Evolutionary conservation across 2,329 filamentous ascomycete species (phyloP), one percentile per base, ranked within the genome.

Genomic region (Colletotrichum gloeosporioides): DNA sequence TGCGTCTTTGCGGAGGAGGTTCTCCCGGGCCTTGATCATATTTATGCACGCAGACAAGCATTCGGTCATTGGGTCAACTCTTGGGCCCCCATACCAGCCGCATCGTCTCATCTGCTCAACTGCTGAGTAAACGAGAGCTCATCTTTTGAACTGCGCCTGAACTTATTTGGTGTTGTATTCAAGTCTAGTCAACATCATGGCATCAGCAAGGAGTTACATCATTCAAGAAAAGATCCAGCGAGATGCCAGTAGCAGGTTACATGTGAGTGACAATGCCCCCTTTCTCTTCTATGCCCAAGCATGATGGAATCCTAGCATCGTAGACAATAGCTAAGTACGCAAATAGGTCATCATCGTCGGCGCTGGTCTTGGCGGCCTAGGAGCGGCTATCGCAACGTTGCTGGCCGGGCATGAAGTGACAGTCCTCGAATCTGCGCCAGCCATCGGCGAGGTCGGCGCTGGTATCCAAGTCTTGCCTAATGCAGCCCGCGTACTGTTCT

Each of bases 391-490:
- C 44, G 74, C 69, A 8, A 69, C 71, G 15, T 36, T 71, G 16
- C 64, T 76, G 2, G 76, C 63, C 8, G 73, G 76, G 4, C 77
- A 78, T n/a, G 49, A 69, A 7, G 77, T 78, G 6, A 78, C 77
- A 2, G 71, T 78, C 31, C 62, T 78, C 2, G 77, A 78, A 36
- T 59, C 74, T 9, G 77, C 77, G 4, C 31, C 66, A 9, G 64
- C 67, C 13, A 78, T 78, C 8, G 77, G 77, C 4, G 77, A 79
- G 36, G 78, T 79, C 4, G 78, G 78, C 3, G 78, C 78, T 10
- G 78, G 78, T 12, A 78, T 79, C n/a, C 73, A 76, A 22, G 70
- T 79, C 3, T 55, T 78, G 4, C 78, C 78, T 3, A 79, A 79
- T 18, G 73, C 73, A 13, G 69, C 71, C 6, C 71, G 75, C 2